Evolutionary conservation across 176 grass and related monocot species (phyloP).

Genomic region (Poa annua): DNA sequence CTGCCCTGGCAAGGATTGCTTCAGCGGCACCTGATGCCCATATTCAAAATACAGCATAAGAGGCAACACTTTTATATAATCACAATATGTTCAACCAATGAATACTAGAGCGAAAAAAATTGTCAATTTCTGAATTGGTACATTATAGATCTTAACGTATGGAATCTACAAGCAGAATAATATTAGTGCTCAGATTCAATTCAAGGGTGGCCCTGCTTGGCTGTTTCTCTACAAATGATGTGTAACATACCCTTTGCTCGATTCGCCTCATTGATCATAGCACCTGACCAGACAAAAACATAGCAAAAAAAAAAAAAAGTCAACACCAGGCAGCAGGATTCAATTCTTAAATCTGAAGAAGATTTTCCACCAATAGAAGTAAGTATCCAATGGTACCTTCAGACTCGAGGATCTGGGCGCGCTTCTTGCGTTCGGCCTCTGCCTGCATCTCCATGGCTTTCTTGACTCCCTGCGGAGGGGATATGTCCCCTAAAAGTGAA

Average conservation of each 20-base stretch:
- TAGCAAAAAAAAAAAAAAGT: background rate
- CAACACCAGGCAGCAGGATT: background rate
- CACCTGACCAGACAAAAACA: slow-evolving; percentile 46
- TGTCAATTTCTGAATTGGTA: too few relatives aligned
- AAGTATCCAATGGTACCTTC: slow-evolving; percentile 46
- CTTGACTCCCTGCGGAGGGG: slow-evolving; percentile 83
- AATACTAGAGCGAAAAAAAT: too few relatives aligned
- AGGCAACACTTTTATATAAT: background rate
- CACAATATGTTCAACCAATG: background rate
- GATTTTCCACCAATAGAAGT: background rate
- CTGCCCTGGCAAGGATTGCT: slow-evolving; percentile 76
- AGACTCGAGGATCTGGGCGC: slow-evolving; percentile 96
- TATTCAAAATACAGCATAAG: background rate
- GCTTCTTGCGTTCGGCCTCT: slow-evolving; percentile 92
- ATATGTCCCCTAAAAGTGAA: slow-evolving; percentile 66
- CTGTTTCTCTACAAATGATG: too few relatives aligned
- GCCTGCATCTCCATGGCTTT: slow-evolving; percentile 99
- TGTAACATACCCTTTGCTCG: slow-evolving; percentile 77
- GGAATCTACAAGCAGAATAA: too few relatives aligned
- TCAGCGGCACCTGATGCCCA: slow-evolving; percentile 70
- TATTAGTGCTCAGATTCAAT: too few relatives aligned
- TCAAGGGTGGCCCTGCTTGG: too few relatives aligned
- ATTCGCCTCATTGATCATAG: slow-evolving; percentile 86
- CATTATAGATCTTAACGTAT: too few relatives aligned
- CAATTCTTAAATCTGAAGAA: too few relatives aligned